phyloP scores from a whole-genome alignment of 2,329 filamentous ascomycete species.

The Ceratocystis lukuohia region DNA sequence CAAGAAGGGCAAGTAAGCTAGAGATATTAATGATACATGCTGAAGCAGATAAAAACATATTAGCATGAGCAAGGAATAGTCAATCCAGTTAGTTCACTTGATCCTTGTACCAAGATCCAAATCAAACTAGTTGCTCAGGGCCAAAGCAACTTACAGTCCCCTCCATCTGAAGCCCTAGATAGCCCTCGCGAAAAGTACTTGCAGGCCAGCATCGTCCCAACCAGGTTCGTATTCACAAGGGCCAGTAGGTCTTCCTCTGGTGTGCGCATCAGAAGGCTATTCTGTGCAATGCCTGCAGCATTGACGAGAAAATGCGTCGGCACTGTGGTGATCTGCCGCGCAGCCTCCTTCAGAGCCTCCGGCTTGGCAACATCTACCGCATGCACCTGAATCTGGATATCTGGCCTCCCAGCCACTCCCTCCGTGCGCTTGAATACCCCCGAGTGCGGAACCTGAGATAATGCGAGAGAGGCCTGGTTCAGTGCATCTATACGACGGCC shows the following conservation, averaged over 20 bases:
- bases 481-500: slow-evolving; percentile 41
- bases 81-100: neutral
- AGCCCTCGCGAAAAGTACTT: slow-evolving; percentile 29
- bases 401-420: slow-evolving; percentile 26
- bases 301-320: slow-evolving; percentile 55
- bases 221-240: slow-evolving; percentile 58
- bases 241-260: slow-evolving; percentile 36
- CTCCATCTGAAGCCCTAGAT: slow-evolving; percentile 11
- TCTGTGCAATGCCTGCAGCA: slow-evolving; percentile 60
- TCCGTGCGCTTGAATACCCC: neutral
- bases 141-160: slow-evolving; percentile 12
- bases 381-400: neutral
- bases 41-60: slow-evolving; percentile 22
- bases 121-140: neutral
- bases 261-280: slow-evolving; percentile 47
- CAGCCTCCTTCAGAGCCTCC: neutral
- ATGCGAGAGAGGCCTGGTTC: slow-evolving; percentile 28
- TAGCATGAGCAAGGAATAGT: neutral
- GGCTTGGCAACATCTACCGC: neutral
- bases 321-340: slow-evolving; percentile 1
- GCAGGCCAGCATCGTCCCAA: slow-evolving; percentile 50
- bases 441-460: slow-evolving; percentile 21
- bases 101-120: neutral
- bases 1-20: slow-evolving; percentile 57
- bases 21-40: slow-evolving; percentile 71